Conservation (phyloP, 208 protist genomes). For the Wallacemonas sp. region DNA sequence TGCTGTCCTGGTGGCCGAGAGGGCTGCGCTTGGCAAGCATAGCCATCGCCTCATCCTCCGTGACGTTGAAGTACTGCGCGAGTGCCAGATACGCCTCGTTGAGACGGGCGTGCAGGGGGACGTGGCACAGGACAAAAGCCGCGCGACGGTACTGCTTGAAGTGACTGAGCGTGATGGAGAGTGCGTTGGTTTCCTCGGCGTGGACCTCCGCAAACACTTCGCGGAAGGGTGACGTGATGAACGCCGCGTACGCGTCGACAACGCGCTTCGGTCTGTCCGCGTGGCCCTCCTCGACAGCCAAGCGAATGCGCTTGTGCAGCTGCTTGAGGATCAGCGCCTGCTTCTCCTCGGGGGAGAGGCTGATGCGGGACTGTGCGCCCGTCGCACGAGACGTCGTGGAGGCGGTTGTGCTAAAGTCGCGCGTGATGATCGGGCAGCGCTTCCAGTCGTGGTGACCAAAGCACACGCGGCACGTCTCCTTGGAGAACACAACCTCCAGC, state of each 20-base stretch:
- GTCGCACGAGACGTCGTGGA: background rate
- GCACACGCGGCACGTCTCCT: slow-evolving; percentile 72
- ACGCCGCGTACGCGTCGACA: slow-evolving; percentile 73
- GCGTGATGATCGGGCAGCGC: slow-evolving; percentile 78
- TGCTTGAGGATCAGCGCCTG: slow-evolving; percentile 59
- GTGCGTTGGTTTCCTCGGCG: slow-evolving; percentile 46
- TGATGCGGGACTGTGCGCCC: slow-evolving; percentile 34
- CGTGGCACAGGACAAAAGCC: slow-evolving; percentile 83
- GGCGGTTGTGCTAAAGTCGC: slow-evolving; percentile 51
- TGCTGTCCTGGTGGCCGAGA: slow-evolving; percentile 17
- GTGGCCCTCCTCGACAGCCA: slow-evolving; percentile 24
- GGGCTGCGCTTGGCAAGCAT: slow-evolving; percentile 46
- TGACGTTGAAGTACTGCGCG: slow-evolving; percentile 68
- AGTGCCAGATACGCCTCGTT: slow-evolving; percentile 56
- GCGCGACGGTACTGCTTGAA: slow-evolving; percentile 75
- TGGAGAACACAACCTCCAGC: slow-evolving; percentile 58
- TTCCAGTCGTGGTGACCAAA: slow-evolving; percentile 75
- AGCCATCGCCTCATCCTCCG: slow-evolving; percentile 53
- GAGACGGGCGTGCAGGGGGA: slow-evolving; percentile 54
- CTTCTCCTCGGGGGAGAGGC: slow-evolving; percentile 71
- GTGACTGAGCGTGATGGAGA: slow-evolving; percentile 61
- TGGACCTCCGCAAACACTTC: slow-evolving; percentile 64
- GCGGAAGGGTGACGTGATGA: slow-evolving; percentile 75
- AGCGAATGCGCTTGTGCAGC: slow-evolving; percentile 30
- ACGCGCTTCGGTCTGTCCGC: slow-evolving; percentile 34